phyloP scores from a whole-genome alignment of 192 early-diverging fungal genomes.

The Linnemannia elongata region DNA sequence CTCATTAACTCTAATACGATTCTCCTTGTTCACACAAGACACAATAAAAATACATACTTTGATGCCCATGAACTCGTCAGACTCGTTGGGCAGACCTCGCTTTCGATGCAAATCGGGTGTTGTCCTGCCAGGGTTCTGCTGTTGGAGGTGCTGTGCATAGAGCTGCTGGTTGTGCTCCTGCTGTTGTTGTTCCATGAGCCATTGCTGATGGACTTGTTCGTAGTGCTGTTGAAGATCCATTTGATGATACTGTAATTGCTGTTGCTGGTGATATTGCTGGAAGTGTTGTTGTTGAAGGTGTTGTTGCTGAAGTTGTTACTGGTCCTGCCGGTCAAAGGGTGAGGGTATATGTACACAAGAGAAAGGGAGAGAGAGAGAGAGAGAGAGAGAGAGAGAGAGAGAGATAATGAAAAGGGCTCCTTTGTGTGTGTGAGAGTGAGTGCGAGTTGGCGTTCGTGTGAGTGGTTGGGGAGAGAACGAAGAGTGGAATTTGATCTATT shows the following conservation, averaged over 20 bases:
- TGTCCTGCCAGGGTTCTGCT: background rate
- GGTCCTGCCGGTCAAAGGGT: background rate
- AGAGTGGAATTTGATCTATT: background rate
- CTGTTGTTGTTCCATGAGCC: constrained; percentile 37
- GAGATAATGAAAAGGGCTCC: background rate
- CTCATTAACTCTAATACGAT: background rate
- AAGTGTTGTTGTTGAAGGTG: constrained; percentile 1
- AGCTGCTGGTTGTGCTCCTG: constrained; percentile 37
- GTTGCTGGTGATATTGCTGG: constrained; percentile 16
- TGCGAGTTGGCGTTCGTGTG: background rate
- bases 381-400: background rate
- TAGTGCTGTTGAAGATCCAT: constrained; percentile 39
- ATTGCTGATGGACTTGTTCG: constrained; percentile 28
- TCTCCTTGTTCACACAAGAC: background rate
- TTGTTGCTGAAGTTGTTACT: constrained; percentile 10
- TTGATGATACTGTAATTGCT: background rate
- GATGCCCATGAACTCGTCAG: constrained; percentile 27
- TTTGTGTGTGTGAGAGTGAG: background rate
- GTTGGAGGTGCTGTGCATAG: constrained; percentile 27
- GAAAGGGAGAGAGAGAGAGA: background rate
- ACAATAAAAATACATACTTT: constrained; percentile 28
- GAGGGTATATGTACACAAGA: background rate
- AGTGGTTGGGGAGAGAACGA: background rate
- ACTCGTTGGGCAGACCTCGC: constrained; percentile 39
- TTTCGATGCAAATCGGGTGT: constrained; percentile 22